phyloP scores from a whole-genome alignment of 1,284 basidiomycete genomes.

The Xerocomus amazonicus region DNA sequence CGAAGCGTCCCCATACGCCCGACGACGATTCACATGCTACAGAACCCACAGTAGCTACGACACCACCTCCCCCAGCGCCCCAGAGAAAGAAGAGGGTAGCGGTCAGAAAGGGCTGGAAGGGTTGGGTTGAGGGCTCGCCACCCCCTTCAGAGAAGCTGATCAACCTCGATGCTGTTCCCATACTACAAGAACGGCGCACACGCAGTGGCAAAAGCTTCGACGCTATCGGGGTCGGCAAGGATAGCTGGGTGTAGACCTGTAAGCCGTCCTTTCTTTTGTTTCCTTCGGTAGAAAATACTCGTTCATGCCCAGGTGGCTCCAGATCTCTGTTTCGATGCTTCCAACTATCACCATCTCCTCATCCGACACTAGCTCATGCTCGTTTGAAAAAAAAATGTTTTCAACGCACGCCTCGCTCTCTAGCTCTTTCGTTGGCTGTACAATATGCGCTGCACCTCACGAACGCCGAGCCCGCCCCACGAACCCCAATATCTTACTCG shows the following conservation, averaged over 20 bases:
- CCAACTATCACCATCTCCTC: constrained; percentile 2
- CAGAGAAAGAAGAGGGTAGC: constrained; percentile 65
- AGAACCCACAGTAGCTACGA: constrained; percentile 28
- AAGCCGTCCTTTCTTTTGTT: constrained; percentile 11
- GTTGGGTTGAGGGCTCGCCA: constrained; percentile 79
- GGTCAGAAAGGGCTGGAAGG: constrained; percentile 79
- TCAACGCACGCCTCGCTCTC: constrained; percentile 16
- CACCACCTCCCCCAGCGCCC: constrained; percentile 27
- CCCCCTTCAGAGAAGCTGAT: constrained; percentile 76
- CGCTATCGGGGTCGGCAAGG: constrained; percentile 56
- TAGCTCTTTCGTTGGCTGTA: constrained; percentile 24
- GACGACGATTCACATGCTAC: constrained; percentile 36
- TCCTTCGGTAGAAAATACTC: constrained; percentile 28
- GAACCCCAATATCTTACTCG: constrained; percentile 22
- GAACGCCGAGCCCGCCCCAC: constrained; percentile 13
- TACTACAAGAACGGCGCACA: constrained; percentile 61
- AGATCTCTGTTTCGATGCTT: constrained; percentile 5
- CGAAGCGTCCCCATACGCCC: constrained; percentile 71
- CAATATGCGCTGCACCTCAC: constrained; percentile 24
- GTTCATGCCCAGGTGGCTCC: constrained; percentile 8
- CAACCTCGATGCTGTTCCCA: constrained; percentile 64
- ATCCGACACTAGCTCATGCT: constrained; percentile 2
- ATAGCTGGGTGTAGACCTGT: constrained; percentile 46
- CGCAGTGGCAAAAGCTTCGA: constrained; percentile 80
- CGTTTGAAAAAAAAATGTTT: constrained; percentile 15